Conservation (phyloP, 768 basidiomycete species). For the Mycena polygramma region DNA sequence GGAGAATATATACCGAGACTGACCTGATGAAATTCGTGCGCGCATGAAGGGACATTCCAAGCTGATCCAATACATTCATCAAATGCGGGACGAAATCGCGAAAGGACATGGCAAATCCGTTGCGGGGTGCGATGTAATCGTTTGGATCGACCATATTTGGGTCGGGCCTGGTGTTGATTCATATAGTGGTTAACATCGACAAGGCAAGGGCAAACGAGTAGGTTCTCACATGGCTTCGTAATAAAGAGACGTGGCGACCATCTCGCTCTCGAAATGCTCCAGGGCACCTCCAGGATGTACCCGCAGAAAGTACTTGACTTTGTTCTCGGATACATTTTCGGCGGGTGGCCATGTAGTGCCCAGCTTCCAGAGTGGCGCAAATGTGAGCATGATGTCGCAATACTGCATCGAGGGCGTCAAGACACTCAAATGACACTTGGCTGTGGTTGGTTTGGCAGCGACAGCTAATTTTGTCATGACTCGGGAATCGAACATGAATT, state of each 20-base stretch:
- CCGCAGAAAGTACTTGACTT: constrained; percentile 86
- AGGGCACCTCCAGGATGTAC: constrained; percentile 89
- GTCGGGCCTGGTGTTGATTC: constrained; percentile 71
- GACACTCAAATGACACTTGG: constrained; percentile 82
- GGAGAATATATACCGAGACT: constrained; percentile 37
- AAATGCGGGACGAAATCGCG: constrained; percentile 85
- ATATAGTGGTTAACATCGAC: background rate
- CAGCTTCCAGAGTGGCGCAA: constrained; percentile 82
- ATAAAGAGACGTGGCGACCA: constrained; percentile 84
- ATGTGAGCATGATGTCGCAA: constrained; percentile 81
- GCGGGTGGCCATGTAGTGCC: constrained; percentile 85
- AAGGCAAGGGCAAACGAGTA: constrained; percentile 8
- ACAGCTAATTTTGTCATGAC: constrained; percentile 83
- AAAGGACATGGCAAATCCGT: constrained; percentile 89
- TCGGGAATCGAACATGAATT: constrained; percentile 81
- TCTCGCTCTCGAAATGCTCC: constrained; percentile 88
- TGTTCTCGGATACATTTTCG: constrained; percentile 74
- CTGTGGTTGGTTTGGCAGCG: constrained; percentile 79
- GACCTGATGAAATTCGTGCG: constrained; percentile 88
- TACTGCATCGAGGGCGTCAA: constrained; percentile 81
- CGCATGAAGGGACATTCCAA: constrained; percentile 87
- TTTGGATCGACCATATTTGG: constrained; percentile 80
- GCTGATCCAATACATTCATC: constrained; percentile 84
- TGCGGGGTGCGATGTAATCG: constrained; percentile 84
- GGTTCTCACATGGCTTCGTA: constrained; percentile 84